phyloP scores from a whole-genome alignment of 495 filamentous ascomycete species.

The Entonaema liquescens region DNA sequence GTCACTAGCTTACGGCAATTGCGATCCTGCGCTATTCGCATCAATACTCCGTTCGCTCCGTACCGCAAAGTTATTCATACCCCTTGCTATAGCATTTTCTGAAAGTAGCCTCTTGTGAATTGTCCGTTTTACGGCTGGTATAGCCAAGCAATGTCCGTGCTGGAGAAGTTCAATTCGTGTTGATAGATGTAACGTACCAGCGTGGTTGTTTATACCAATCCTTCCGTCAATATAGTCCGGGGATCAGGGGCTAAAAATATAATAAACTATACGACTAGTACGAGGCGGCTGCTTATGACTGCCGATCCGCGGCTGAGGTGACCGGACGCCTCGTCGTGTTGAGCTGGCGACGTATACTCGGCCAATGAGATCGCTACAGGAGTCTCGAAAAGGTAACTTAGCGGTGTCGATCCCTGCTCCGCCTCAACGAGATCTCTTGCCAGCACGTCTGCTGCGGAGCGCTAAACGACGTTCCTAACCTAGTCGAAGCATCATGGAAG shows the following conservation, averaged over 20 bases:
- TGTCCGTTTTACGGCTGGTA: neutral
- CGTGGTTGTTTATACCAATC: neutral
- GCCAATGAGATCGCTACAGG: neutral
- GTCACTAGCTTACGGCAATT: neutral
- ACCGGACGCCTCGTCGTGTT: neutral
- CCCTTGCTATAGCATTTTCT: neutral
- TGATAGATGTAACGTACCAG: neutral
- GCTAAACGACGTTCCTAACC: neutral
- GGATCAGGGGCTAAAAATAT: neutral
- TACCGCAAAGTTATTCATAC: neutral
- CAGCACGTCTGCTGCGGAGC: neutral
- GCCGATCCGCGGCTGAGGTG: neutral
- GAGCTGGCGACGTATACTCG: neutral
- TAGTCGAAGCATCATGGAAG: neutral
- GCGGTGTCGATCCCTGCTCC: neutral
- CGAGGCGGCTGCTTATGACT: slow-evolving; percentile 3
- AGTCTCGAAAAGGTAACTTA: neutral
- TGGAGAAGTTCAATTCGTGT: neutral
- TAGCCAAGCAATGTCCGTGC: neutral
- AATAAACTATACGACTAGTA: neutral
- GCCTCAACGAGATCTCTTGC: neutral
- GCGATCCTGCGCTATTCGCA: neutral
- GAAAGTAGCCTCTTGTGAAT: neutral
- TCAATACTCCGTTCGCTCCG: too few species aligned
- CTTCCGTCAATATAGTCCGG: neutral